Conservation (phyloP, 192 early-diverging fungal genomes). For the Linnemannia hyalina region DNA sequence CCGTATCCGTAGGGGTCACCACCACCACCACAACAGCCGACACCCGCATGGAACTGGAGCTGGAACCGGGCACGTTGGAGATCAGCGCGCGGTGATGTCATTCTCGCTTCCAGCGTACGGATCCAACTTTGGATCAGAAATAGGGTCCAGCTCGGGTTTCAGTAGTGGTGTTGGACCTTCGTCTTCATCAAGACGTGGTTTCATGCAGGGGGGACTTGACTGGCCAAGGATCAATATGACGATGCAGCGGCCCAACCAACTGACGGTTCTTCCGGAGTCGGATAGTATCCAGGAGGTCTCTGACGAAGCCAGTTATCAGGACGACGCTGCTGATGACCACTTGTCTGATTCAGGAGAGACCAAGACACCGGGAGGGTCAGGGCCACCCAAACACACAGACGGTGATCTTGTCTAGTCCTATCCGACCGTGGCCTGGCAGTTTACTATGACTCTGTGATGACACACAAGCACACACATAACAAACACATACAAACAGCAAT, state of each 20-base stretch:
- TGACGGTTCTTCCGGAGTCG: conserved; percentile 9
- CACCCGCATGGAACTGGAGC: conserved; percentile 10
- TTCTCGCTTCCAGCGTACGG: conserved; percentile 40
- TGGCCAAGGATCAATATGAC: neutral
- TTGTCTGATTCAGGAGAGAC: neutral
- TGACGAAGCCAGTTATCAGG: conserved; percentile 19
- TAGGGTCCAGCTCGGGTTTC: conserved; percentile 11
- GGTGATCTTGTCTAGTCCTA: neutral
- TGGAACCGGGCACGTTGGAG: neutral
- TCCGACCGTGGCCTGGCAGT: neutral
- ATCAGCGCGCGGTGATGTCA: conserved; percentile 28
- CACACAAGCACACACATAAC: neutral
- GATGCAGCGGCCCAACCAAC: neutral
- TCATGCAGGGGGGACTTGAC: conserved; percentile 15
- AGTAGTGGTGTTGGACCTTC: neutral
- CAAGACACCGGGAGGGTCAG: neutral
- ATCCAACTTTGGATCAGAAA: conserved; percentile 12
- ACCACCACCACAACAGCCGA: conserved; percentile 4
- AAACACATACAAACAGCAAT: neutral
- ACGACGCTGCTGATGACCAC: neutral
- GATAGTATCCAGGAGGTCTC: conserved; percentile 25
- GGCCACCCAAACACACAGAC: neutral
- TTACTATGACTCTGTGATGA: neutral
- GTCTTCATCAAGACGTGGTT: neutral
- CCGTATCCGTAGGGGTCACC: conserved; percentile 20